phyloP scores from a whole-genome alignment of 2,329 filamentous ascomycete species.

The Neoascochyta sp. region DNA sequence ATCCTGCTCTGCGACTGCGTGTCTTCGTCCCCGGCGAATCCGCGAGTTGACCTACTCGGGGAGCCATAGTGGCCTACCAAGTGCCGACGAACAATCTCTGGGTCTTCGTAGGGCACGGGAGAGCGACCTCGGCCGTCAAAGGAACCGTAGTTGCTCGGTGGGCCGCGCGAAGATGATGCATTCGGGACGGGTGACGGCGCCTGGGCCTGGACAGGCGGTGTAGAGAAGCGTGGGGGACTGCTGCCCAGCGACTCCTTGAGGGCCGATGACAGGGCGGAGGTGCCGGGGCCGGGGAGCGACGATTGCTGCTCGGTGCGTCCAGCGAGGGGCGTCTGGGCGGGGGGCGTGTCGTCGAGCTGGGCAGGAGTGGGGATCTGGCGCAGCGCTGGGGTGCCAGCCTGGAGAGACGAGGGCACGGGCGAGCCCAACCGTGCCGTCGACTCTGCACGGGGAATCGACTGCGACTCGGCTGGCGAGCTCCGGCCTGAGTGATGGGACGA shows the following conservation, averaged over 20 bases:
- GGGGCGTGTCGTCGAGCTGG: slow-evolving; percentile 42
- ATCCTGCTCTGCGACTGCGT: slow-evolving; percentile 43
- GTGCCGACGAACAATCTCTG: slow-evolving; percentile 87
- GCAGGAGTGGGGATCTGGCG: slow-evolving; percentile 51
- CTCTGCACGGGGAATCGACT: slow-evolving; percentile 48
- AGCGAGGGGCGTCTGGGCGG: slow-evolving; percentile 59
- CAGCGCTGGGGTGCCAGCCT: slow-evolving; percentile 45
- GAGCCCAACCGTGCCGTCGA: slow-evolving; percentile 56
- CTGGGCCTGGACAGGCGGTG: slow-evolving; percentile 51
- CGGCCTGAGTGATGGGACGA: slow-evolving; percentile 22
- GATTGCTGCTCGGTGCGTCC: slow-evolving; percentile 55
- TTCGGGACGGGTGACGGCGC: slow-evolving; percentile 50
- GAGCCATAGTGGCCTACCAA: slow-evolving; percentile 56
- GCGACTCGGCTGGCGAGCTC: slow-evolving; percentile 30
- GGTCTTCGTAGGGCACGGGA: slow-evolving; percentile 72
- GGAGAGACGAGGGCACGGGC: slow-evolving; percentile 49
- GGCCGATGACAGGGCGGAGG: slow-evolving; percentile 86
- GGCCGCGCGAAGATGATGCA: slow-evolving; percentile 49
- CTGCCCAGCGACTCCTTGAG: slow-evolving; percentile 70
- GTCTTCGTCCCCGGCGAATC: slow-evolving; percentile 23
- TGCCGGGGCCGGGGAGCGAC: slow-evolving; percentile 69
- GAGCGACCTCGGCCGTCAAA: slow-evolving; percentile 63
- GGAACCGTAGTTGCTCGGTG: slow-evolving; percentile 77
- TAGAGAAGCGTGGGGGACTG: slow-evolving; percentile 65
- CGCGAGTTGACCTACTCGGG: slow-evolving; percentile 32